These are phyloP conservation scores for Sugiyamaella sp. DNA, from an alignment of 1,139 yeast species.

Conservation along the genomic window DNA sequence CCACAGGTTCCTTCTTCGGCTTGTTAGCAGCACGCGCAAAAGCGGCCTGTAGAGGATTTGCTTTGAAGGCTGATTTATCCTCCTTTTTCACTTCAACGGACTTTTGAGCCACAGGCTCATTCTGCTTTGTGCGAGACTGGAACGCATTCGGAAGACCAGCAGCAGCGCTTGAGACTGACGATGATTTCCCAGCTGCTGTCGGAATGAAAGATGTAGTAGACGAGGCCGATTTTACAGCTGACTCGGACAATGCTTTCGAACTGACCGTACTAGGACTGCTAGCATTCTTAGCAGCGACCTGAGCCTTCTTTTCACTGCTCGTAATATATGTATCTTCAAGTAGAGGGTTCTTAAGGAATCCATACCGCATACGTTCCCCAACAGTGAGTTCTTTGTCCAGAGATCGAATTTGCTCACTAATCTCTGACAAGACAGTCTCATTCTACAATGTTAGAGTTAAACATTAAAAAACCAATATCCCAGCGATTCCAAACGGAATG, in stretches of 20 bases:
- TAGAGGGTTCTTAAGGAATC: constrained; percentile 20
- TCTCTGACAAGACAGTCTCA: constrained; percentile 10
- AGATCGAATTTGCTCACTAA: constrained; percentile 11
- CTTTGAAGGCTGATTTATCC: neutral
- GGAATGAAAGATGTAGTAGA: neutral
- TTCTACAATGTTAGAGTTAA: constrained; percentile 4
- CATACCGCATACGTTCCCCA: constrained; percentile 5
- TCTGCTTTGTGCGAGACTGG: neutral
- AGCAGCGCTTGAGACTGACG: neutral
- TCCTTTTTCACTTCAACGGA: neutral
- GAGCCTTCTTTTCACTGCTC: neutral
- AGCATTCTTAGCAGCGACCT: neutral
- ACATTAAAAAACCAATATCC: neutral
- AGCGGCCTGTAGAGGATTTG: constrained; percentile 22
- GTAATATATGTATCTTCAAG: constrained; percentile 2
- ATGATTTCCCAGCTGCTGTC: neutral
- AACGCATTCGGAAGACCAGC: neutral
- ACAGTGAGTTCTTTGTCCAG: constrained; percentile 11
- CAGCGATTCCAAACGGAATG: too few relatives aligned
- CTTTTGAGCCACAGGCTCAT: neutral
- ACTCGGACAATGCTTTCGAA: neutral
- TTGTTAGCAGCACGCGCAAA: constrained; percentile 24
- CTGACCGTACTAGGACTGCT: neutral
- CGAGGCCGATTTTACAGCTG: neutral
- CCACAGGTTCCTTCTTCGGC: constrained; percentile 23